phyloP scores from a whole-genome alignment of 139 green algal species.

The Coelastrella sp. region DNA sequence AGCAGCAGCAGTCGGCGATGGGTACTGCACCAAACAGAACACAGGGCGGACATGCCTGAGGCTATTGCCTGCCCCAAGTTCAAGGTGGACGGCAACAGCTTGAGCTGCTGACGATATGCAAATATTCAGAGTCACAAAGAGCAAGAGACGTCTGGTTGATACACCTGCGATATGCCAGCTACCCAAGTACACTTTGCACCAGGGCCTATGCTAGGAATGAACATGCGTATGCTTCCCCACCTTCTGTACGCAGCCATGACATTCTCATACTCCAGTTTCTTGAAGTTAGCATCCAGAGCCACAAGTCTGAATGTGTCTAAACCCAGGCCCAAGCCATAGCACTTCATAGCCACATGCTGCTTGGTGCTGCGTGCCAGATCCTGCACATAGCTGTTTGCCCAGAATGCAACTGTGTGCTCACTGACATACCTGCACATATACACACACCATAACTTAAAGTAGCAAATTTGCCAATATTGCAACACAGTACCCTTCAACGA shows the following conservation, averaged over 20 bases:
- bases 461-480: background rate
- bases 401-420: constrained; percentile 95
- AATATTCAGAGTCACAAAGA: background rate
- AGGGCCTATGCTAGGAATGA: too few species aligned
- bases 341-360: constrained; percentile 89
- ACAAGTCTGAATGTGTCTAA: constrained; percentile 97
- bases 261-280: constrained; percentile 78
- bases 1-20: constrained; percentile 88
- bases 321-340: constrained; percentile 96
- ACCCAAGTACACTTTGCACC: background rate
- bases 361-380: constrained; percentile 81
- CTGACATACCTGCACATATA: constrained; percentile 80
- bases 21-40: constrained; percentile 54
- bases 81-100: too few species aligned
- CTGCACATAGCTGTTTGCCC: constrained; percentile 85
- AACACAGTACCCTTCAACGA: too few species aligned
- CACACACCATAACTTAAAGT: too few species aligned
- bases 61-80: too few species aligned
- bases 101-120: constrained; percentile 19
- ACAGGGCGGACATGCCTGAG: background rate
- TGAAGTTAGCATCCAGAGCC: constrained; percentile 94
- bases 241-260: constrained; percentile 72
- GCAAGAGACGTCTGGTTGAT: too few species aligned
- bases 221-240: too few species aligned
- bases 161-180: too few species aligned